phyloP scores from a whole-genome alignment of 331 rosid species.

The Phaseolus coccineus region DNA sequence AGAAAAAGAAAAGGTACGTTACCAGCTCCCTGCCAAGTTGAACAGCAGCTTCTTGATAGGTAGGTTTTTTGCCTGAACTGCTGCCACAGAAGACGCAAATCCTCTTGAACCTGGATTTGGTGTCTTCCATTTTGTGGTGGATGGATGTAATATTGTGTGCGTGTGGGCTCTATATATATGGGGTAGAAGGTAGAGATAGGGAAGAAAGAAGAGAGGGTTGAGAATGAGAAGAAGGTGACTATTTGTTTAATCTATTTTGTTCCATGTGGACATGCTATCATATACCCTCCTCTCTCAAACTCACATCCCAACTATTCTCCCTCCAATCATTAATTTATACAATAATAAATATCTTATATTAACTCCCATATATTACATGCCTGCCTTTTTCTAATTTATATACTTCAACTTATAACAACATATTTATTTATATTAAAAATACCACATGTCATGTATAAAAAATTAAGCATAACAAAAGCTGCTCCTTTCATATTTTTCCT shows the following conservation, averaged over 20 bases:
- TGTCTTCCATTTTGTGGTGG: conserved; percentile 60
- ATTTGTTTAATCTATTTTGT: conserved; percentile 5
- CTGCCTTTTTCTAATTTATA: not conserved
- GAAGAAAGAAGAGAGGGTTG: conserved; percentile 35
- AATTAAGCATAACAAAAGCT: not conserved
- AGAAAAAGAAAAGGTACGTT: not conserved
- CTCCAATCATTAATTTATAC: not conserved
- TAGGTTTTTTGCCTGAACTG: conserved; percentile 82
- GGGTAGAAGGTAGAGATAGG: not conserved
- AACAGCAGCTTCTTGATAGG: conserved; percentile 82
- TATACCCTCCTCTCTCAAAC: not conserved
- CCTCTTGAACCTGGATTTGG: conserved; percentile 70
- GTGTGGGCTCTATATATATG: not conserved
- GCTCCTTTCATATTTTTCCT: not conserved
- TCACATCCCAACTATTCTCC: not conserved
- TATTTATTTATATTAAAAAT: not conserved
- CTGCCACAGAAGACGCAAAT: conserved; percentile 91
- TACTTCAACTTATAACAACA: not conserved
- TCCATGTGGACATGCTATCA: not conserved
- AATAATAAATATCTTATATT: too few species aligned
- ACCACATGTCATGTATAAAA: not conserved
- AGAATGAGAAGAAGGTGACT: conserved; percentile 45
- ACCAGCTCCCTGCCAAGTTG: conserved; percentile 82
- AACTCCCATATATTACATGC: not conserved
- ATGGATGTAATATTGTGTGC: not conserved